phyloP scores from a whole-genome alignment of 2,329 filamentous ascomycete genomes.

The Trichoderma sp. region DNA sequence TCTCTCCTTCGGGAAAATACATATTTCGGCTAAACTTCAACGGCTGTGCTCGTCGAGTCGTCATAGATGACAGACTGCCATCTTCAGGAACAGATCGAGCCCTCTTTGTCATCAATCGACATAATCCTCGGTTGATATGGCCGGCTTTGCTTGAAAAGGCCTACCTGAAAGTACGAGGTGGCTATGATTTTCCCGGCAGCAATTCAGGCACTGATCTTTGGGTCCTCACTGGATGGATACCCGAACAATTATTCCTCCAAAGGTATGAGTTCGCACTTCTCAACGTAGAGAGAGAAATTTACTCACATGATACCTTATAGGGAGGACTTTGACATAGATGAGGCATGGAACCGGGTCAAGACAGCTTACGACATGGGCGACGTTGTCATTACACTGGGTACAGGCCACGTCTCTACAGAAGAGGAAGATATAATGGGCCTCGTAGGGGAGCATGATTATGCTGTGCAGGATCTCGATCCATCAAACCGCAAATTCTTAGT shows the following conservation, averaged over 20 bases:
- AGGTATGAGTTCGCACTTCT: constrained; percentile 42
- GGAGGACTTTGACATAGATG: constrained; percentile 72
- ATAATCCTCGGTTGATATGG: constrained; percentile 80
- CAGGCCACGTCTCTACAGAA: constrained; percentile 71
- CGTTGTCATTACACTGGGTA: constrained; percentile 86
- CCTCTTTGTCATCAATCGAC: constrained; percentile 83
- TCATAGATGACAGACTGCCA: constrained; percentile 86
- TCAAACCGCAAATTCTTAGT: constrained; percentile 67
- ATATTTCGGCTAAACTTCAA: constrained; percentile 94
- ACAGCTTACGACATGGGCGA: constrained; percentile 73
- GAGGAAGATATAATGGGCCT: constrained; percentile 81
- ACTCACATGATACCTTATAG: constrained; percentile 38
- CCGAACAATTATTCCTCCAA: constrained; percentile 90
- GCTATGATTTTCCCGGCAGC: constrained; percentile 96
- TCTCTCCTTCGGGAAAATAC: constrained; percentile 83
- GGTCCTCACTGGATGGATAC: constrained; percentile 93
- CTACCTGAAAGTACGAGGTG: constrained; percentile 90
- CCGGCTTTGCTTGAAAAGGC: constrained; percentile 93
- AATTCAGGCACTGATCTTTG: constrained; percentile 95
- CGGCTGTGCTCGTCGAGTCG: constrained; percentile 81
- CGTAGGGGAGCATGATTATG: constrained; percentile 90
- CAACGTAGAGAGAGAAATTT: background rate
- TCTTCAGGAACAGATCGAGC: constrained; percentile 70
- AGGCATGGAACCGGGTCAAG: constrained; percentile 75
- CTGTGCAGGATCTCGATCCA: constrained; percentile 74